Base-by-base conservation (phyloP, 139 green algal genomes). In the Coccomyxa sp. region DNA sequence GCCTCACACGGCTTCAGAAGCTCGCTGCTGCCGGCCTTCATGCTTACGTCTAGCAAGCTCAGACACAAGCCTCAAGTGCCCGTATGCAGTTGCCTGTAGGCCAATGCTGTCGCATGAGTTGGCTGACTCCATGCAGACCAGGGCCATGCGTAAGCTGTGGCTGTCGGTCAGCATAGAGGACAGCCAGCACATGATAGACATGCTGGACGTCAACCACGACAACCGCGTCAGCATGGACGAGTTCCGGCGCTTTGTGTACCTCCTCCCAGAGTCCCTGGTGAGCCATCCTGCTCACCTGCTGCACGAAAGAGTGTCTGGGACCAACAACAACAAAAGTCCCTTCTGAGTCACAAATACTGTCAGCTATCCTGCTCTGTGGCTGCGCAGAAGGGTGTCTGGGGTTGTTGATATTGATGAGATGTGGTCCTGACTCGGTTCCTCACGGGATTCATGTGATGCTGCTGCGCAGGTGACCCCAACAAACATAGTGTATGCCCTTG, bases 121-220 rank as follows among this genome's bases (percentile, higher is more conserved):
- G 58, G 16, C 8, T 31, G 58, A 33, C 16, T 33, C 58, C 14
- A 8, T 80, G 64, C 35, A 79, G 34, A 38, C 50, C 27, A 35
- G 74, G 55, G 75, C 40, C 18, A 35, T 79, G 75, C 55, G 40
- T 9, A 37, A 74, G 35, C 31, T 55, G 37, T 33, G 64, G 10
- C 9, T 54, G 76, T 39, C 37, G 6, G 68, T 79, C 18, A 74
- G 18, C 7, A 34, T 18, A 0, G 70, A 75, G 10, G 82, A 86
- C 16, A 70, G 74, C 38, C n/a, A 79, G 74, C 70, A 64, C n/a
- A 86, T 86, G 82, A 54, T 86, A 5, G 54, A 37, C 37, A 74
- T 86, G 75, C 82, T 86, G 39, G 83, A 87, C 34, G 8, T 6
- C 0, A 68, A 87, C 54, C 44, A 29, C 7, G 76, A 82, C 37